A percentile compares a stretch with the other conserved stretches of the same genome.
These are phyloP conservation scores for Seiridium cupressi DNA, from an alignment of 2,329 filamentous ascomycete species.

Conservation along the genomic window DNA sequence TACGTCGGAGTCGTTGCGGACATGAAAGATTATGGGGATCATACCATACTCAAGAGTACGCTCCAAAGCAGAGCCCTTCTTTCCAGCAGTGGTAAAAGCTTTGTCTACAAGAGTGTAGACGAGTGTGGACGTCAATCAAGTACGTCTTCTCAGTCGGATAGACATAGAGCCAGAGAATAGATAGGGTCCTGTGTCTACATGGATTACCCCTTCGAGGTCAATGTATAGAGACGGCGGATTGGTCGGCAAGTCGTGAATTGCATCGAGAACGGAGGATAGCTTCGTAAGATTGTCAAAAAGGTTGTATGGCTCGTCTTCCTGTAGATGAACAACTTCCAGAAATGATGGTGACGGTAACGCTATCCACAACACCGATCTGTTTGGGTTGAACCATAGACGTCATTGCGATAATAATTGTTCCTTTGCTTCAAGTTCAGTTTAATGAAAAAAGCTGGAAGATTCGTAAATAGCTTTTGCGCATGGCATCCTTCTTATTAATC, in stretches of 20 bases:
- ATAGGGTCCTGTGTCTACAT: constrained; percentile 38
- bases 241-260: constrained; percentile 19
- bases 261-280: constrained; percentile 12
- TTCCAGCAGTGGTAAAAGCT: constrained; percentile 32
- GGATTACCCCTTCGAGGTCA: constrained; percentile 48
- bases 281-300: neutral
- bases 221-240: constrained; percentile 39
- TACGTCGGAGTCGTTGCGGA: constrained; percentile 58
- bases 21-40: constrained; percentile 54
- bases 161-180: constrained; percentile 40
- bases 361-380: neutral
- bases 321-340: neutral
- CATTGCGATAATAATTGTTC: neutral
- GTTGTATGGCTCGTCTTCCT: neutral
- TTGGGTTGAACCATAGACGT: neutral
- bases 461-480: neutral
- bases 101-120: constrained; percentile 31
- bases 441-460: neutral
- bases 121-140: constrained; percentile 41
- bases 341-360: neutral
- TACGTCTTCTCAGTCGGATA: constrained; percentile 31
- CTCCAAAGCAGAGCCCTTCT: constrained; percentile 24
- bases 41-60: constrained; percentile 39
- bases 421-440: neutral
- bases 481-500: neutral